These are phyloP conservation scores for Calonectria hawksworthii DNA, from an alignment of 2,329 filamentous ascomycete genomes.

Conservation along the genomic window DNA sequence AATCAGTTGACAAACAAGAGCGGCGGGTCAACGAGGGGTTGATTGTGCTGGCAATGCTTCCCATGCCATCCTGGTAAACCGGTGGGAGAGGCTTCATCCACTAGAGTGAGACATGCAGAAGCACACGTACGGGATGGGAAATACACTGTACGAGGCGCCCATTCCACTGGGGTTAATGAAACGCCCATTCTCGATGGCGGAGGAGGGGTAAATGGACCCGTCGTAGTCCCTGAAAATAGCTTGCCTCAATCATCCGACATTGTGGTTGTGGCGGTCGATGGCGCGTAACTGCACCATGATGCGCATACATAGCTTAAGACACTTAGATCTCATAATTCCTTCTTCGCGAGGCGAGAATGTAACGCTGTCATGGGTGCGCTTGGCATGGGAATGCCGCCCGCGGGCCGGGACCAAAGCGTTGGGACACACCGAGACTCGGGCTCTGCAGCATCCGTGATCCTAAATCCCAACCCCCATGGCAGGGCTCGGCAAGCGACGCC, in stretches of 20 bases:
- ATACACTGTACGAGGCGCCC: slow-evolving; percentile 11
- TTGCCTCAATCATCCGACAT: slow-evolving; percentile 35
- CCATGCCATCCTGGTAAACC: slow-evolving; percentile 11
- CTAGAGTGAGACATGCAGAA: slow-evolving; percentile 35
- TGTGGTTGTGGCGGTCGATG: slow-evolving; percentile 37
- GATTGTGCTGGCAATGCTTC: slow-evolving; percentile 13
- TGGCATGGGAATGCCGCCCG: slow-evolving; percentile 16
- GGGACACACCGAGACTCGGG: slow-evolving; percentile 27
- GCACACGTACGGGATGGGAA: slow-evolving; percentile 8
- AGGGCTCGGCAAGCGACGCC: slow-evolving; percentile 18
- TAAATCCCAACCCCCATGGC: slow-evolving; percentile 11
- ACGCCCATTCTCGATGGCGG: slow-evolving; percentile 5
- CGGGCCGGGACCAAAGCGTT: slow-evolving; percentile 23
- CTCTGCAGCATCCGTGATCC: slow-evolving; percentile 16
- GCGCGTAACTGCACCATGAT: slow-evolving; percentile 32
- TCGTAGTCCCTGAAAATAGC: slow-evolving; percentile 26
- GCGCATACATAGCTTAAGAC: slow-evolving; percentile 20
- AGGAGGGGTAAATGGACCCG: slow-evolving; percentile 18
- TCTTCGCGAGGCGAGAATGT: slow-evolving; percentile 22
- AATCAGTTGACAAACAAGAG: slow-evolving; percentile 10
- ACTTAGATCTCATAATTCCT: slow-evolving; percentile 28
- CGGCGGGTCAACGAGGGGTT: background rate
- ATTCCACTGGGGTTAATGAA: background rate
- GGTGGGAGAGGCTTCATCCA: slow-evolving; percentile 12
- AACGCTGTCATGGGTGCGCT: slow-evolving; percentile 14